Evolutionary conservation across 192 early-diverging fungal genomes (phyloP), one percentile per base, ranked within the genome.

Genomic region (Thoreauomyces humboldtii): DNA sequence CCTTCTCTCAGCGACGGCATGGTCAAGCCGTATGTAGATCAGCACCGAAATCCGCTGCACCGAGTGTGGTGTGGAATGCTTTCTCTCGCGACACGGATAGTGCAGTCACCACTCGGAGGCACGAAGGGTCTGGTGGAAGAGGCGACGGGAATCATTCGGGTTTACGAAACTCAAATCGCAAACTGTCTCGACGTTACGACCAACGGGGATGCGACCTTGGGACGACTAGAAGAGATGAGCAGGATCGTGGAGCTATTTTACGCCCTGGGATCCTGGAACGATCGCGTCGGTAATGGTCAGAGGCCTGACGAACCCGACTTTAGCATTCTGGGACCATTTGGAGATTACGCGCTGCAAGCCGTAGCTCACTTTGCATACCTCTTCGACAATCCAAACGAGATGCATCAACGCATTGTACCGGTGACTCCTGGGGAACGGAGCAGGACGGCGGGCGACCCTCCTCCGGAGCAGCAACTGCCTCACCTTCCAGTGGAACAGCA

Each of bases 51-150:
- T 31, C 48, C 73, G 0, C 57, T 53, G 61, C 80, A 82, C 59
- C 52, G 53, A 36, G 33, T 77, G n/a, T 82, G 80, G 80, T 80
- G 77, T 55, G 25, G 59, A 33, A 74, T 77, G 53, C 32, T 81
- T 12, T 44, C 70, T 15, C 42, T 77, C 24, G 38, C 69, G 35
- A 47, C 69, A 2, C 38, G 37, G 7, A 14, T 64, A 28, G 28
- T 77, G 21, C 29, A 61, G 15, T n/a, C n/a, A n/a, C 29, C 35
- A 33, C 34, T 70, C 7, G 48, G 42, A 1, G 27, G 11, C 19
- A 59, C 25, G n/a, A 21, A 28, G 24, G 11, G 27, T 4, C 56
- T 80, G 28, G 28, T 67, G 2, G 22, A 62, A 11, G 52, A 56
- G 35, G 69, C 66, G 19, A 59, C 67, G 21, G 76, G 77, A 5